Base-by-base conservation (phyloP, 129 eudicot genomes). In the Flaveria sonorensis region DNA sequence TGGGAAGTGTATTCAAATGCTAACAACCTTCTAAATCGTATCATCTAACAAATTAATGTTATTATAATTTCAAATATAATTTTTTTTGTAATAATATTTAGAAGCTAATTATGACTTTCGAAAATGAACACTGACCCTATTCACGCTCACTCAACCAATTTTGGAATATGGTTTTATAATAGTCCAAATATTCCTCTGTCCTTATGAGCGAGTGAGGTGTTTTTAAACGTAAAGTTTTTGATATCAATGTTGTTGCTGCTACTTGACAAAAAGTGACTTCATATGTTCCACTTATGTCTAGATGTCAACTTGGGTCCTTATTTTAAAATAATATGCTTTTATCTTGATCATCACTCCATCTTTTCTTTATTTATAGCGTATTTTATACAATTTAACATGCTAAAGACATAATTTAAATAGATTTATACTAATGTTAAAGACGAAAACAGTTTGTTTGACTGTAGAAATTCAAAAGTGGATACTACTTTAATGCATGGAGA, bases 401-500 rank as follows among this genome's bases (percentile, higher is more conserved):
- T 48, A 62, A 63, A 47, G 63, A 47, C 23, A 64, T 45, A 18
- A 55, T 16, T n/a, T 10, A 10, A 20, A 66, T 23, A 15, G 32
- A 26, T 55, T 42, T 77, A n/a, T 42, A 40, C 46, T 56, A 43
- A 57, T 70, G 16, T 24, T 78, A 70, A 59, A 57, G 71, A 28
- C 59, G 50, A 78, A 78, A 69, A 70, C 30, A n/a, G 51, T 56
- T 56, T 61, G 73, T 64, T 66, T 78, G 81, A 69, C 81, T 69
- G 43, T 8, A 47, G 19, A 43, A 42, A 23, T 68, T 69, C n/a
- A 19, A 45, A 77, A 69, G 76, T 68, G 50, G 70, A 24, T 68
- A 55, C 75, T 19, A 55, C 75, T 19, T n/a, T 77, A 39, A 65
- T 77, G 71, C 70, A 51, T 67, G 72, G 60, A 74, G 70, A 66